Evolutionary conservation across 2,329 filamentous ascomycete genomes (phyloP).

Genomic region (Daldinia eschscholtzii): DNA sequence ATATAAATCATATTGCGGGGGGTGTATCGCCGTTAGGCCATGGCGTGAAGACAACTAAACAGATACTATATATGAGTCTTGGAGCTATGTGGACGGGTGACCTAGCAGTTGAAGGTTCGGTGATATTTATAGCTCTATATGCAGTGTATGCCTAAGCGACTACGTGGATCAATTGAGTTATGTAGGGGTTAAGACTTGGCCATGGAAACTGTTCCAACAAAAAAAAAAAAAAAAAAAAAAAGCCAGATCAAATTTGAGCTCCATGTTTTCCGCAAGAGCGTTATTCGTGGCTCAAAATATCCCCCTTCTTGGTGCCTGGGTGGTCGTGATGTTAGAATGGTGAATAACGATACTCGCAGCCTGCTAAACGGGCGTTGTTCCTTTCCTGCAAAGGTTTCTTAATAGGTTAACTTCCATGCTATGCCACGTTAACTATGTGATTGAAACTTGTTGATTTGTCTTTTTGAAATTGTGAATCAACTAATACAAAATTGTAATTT

Average conservation of each 20-base stretch:
- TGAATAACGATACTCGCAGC: background rate
- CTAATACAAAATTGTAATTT: background rate
- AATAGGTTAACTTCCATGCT: too few relatives aligned
- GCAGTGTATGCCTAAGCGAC: background rate
- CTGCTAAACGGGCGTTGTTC: background rate
- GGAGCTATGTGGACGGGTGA: background rate
- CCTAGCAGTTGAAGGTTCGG: background rate
- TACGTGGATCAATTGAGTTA: background rate
- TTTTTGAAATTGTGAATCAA: background rate
- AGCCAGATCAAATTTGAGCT: background rate
- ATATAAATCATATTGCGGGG: conserved; percentile 27
- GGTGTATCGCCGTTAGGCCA: conserved; percentile 22
- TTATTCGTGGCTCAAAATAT: background rate
- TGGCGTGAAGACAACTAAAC: conserved; percentile 6
- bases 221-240: background rate
- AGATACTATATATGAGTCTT: background rate
- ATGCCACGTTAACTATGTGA: background rate
- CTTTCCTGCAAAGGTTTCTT: background rate
- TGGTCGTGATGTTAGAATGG: background rate
- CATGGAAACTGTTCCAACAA: background rate
- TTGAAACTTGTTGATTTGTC: background rate
- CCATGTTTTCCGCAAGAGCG: background rate
- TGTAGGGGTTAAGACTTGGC: background rate
- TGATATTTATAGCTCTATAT: background rate
- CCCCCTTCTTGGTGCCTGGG: background rate